Conservation (phyloP, 2,329 filamentous ascomycete species). For the Lasiodiplodia citricola region DNA sequence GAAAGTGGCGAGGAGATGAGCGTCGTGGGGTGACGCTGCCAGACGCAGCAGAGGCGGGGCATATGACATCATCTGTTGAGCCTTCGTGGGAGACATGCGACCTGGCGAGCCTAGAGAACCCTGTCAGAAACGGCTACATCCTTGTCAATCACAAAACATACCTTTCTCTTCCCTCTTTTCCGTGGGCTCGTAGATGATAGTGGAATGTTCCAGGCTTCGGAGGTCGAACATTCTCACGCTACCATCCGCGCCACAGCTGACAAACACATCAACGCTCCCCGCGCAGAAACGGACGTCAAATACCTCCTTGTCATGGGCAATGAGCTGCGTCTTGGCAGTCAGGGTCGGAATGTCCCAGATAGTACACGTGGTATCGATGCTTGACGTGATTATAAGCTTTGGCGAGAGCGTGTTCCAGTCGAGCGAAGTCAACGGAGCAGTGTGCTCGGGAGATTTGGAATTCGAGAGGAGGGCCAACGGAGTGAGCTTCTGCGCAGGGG, state of each 20-base stretch:
- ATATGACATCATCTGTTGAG: slow-evolving; percentile 73
- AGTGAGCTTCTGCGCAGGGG: slow-evolving; percentile 78
- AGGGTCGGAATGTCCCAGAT: slow-evolving; percentile 99
- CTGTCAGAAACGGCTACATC: slow-evolving; percentile 24
- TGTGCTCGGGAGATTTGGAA: slow-evolving; percentile 98
- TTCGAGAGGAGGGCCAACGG: slow-evolving; percentile 93
- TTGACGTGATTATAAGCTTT: slow-evolving; percentile 93
- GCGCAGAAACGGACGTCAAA: slow-evolving; percentile 98
- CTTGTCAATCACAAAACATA: slow-evolving; percentile 32
- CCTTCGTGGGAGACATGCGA: slow-evolving; percentile 72
- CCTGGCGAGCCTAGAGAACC: slow-evolving; percentile 49
- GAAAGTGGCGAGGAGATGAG: slow-evolving; percentile 95
- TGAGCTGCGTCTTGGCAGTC: slow-evolving; percentile 96
- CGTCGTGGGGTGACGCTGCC: slow-evolving; percentile 92
- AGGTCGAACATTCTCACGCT: slow-evolving; percentile 99
- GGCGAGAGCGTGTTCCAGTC: slow-evolving; percentile 99
- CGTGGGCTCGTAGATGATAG: slow-evolving; percentile 97
- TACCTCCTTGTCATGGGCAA: slow-evolving; percentile 98
- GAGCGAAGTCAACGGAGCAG: slow-evolving; percentile 90
- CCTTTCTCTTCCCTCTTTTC: slow-evolving; percentile 68
- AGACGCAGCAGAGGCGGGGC: slow-evolving; percentile 74
- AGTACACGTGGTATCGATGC: slow-evolving; percentile 98
- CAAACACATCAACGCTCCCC: slow-evolving; percentile 97
- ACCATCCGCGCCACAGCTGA: slow-evolving; percentile 95
- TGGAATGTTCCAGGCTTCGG: slow-evolving; percentile 94